Evolutionary conservation across 1,284 basidiomycete species (phyloP).

Genomic region (Sporisorium sorghi): DNA sequence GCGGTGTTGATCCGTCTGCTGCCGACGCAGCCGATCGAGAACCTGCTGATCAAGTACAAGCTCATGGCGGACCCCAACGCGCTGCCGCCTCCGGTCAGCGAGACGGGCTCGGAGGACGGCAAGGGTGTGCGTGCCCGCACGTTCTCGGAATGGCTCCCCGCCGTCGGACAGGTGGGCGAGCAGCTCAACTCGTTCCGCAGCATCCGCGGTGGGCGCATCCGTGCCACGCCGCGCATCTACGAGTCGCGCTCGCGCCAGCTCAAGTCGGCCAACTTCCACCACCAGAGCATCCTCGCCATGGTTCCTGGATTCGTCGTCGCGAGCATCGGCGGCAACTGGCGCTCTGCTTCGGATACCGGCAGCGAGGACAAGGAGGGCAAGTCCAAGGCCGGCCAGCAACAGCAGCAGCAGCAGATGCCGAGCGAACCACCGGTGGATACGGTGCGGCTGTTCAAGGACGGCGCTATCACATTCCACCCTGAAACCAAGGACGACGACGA

Average conservation of each 20-base stretch:
- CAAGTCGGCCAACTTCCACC: conserved; percentile 67
- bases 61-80: conserved; percentile 78
- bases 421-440: conserved; percentile 41
- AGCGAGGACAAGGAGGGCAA: conserved; percentile 4
- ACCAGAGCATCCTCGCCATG: conserved; percentile 79
- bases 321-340: conserved; percentile 62
- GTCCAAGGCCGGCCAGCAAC: conserved; percentile 10
- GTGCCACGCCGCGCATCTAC: conserved; percentile 72
- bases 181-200: conserved; percentile 56
- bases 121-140: conserved; percentile 73
- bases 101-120: conserved; percentile 32
- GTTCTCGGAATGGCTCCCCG: conserved; percentile 78
- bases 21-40: conserved; percentile 84
- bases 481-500: conserved; percentile 75
- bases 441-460: conserved; percentile 69
- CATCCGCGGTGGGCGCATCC: conserved; percentile 77
- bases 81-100: conserved; percentile 74
- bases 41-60: conserved; percentile 76
- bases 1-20: conserved; percentile 84
- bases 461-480: conserved; percentile 85
- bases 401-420: conserved; percentile 5
- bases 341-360: conserved; percentile 69
- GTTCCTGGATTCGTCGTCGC: conserved; percentile 65
- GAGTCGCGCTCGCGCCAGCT: conserved; percentile 63
- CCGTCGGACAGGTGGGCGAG: conserved; percentile 72